A percentile compares a stretch with the other conserved stretches of the same genome.
These are phyloP conservation scores for Xylaria multiplex DNA, from an alignment of 2,329 filamentous ascomycete genomes.

Conservation along the genomic window DNA sequence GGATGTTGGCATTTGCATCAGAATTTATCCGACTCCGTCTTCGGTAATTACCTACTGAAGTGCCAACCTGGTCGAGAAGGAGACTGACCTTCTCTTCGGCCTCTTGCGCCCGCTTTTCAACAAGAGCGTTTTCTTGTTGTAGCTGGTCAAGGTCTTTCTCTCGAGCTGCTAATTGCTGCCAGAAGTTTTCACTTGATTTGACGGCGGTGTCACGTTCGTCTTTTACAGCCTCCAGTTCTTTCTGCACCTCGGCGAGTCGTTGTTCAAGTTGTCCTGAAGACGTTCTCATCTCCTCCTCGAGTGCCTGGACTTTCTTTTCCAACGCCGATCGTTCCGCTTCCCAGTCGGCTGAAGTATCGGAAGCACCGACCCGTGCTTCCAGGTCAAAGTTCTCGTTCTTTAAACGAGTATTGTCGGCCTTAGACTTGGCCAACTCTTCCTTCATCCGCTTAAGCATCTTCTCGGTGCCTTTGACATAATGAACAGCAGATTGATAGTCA, in stretches of 20 bases:
- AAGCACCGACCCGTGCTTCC: constrained; percentile 58
- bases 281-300: constrained; percentile 74
- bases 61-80: constrained; percentile 92
- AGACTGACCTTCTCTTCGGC: constrained; percentile 94
- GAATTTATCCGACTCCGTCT: constrained; percentile 73
- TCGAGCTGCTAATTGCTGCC: constrained; percentile 67
- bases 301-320: constrained; percentile 72
- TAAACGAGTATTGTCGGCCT: constrained; percentile 83
- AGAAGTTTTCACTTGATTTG: constrained; percentile 61
- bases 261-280: constrained; percentile 75
- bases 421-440: constrained; percentile 93
- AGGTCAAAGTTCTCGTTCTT: constrained; percentile 81
- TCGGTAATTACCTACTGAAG: constrained; percentile 92
- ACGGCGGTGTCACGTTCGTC: constrained; percentile 73
- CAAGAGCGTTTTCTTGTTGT: constrained; percentile 80
- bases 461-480: constrained; percentile 97
- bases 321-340: constrained; percentile 76
- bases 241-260: constrained; percentile 73
- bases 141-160: constrained; percentile 81
- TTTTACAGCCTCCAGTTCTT: constrained; percentile 73
- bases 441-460: constrained; percentile 99
- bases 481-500: constrained; percentile 96
- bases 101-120: constrained; percentile 86
- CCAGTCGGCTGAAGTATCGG: constrained; percentile 68
- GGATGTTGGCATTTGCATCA: constrained; percentile 56